These are phyloP conservation scores for Diplodia seriata DNA, from an alignment of 2,329 filamentous ascomycete species.

Conservation along the genomic window DNA sequence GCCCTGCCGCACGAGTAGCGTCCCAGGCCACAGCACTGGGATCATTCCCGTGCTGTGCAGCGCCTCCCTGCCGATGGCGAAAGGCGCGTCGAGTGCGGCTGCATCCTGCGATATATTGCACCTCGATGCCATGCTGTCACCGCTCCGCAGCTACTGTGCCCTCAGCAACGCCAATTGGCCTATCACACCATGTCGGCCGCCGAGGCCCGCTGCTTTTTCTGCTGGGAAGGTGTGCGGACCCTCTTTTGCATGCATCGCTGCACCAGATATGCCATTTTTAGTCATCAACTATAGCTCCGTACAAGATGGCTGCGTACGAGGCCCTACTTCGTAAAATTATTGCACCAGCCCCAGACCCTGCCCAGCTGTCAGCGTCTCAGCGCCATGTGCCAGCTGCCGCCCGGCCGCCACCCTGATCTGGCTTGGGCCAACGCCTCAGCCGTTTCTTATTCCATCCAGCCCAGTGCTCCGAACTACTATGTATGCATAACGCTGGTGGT, in stretches of 20 bases:
- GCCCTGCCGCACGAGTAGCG: slow-evolving; percentile 12
- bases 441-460: slow-evolving; percentile 29
- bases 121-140: neutral
- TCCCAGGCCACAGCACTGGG: slow-evolving; percentile 19
- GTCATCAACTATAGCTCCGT: slow-evolving; percentile 17
- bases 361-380: slow-evolving; percentile 12
- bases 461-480: neutral
- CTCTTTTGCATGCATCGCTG: slow-evolving; percentile 14
- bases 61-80: slow-evolving; percentile 13
- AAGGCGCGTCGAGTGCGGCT: neutral
- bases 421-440: slow-evolving; percentile 17
- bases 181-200: slow-evolving; percentile 16
- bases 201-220: neutral
- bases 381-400: slow-evolving; percentile 14
- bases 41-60: slow-evolving; percentile 13
- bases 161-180: neutral
- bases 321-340: neutral
- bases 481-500: slow-evolving; percentile 22
- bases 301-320: slow-evolving; percentile 1
- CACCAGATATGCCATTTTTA: slow-evolving; percentile 5
- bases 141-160: neutral
- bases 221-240: neutral
- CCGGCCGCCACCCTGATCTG: slow-evolving; percentile 12
- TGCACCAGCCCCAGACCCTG: slow-evolving; percentile 5
- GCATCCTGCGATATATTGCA: slow-evolving; percentile 16